Conservation (phyloP, 2,329 filamentous ascomycete genomes). For the Claviceps africana region DNA sequence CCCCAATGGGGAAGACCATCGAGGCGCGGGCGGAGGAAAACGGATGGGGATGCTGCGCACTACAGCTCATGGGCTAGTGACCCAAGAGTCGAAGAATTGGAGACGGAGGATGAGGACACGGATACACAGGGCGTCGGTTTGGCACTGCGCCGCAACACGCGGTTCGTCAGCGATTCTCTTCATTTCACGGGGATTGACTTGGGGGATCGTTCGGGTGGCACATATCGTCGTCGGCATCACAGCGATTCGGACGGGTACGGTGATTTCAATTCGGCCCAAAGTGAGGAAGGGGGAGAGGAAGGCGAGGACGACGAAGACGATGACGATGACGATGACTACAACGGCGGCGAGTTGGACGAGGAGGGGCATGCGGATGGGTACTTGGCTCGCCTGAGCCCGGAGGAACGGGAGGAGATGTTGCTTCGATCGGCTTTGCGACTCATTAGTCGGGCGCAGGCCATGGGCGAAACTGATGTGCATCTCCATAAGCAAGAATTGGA, state of each 20-base stretch:
- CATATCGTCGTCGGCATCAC: constrained; percentile 24
- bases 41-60: constrained; percentile 31
- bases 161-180: constrained; percentile 46
- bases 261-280: constrained; percentile 17
- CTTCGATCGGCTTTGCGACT: constrained; percentile 67
- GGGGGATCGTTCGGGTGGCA: constrained; percentile 26
- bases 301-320: constrained; percentile 20
- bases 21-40: constrained; percentile 63
- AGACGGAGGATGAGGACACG: constrained; percentile 41
- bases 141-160: constrained; percentile 29
- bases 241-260: constrained; percentile 14
- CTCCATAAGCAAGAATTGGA: constrained; percentile 68
- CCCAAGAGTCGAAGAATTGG: constrained; percentile 51
- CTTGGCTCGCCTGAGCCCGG: constrained; percentile 41
- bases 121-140: constrained; percentile 42
- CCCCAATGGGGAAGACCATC: constrained; percentile 99
- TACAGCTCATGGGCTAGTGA: constrained; percentile 22
- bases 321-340: constrained; percentile 19
- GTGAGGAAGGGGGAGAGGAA: constrained; percentile 13
- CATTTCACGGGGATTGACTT: constrained; percentile 47
- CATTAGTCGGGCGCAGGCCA: constrained; percentile 63
- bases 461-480: constrained; percentile 65
- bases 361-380: constrained; percentile 17
- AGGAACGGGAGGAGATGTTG: constrained; percentile 58
- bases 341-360: constrained; percentile 15